These are phyloP conservation scores for Leccinum disarticulatum DNA, from an alignment of 768 basidiomycete genomes.

Conservation along the genomic window DNA sequence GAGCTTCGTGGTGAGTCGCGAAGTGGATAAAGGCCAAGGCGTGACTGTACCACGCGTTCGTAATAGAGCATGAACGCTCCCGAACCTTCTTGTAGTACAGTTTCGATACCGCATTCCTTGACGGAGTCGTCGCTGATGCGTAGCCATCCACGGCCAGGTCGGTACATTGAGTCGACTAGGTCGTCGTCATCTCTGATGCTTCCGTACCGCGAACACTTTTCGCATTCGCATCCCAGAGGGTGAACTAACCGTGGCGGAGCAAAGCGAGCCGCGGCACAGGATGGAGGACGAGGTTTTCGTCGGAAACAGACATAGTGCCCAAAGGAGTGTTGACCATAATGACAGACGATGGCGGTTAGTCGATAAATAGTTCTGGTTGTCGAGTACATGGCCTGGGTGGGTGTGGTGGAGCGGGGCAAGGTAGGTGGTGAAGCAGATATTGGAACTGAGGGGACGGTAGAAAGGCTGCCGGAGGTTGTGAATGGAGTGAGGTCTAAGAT, in stretches of 20 bases:
- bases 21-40: conserved; percentile 34
- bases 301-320: conserved; percentile 95
- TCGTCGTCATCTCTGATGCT: conserved; percentile 61
- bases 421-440: conserved; percentile 63
- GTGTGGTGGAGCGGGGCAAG: conserved; percentile 45
- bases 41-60: conserved; percentile 59
- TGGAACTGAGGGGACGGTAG: conserved; percentile 63
- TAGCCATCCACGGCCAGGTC: conserved; percentile 74
- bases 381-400: conserved; percentile 53
- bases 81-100: conserved; percentile 69
- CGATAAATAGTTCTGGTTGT: conserved; percentile 76
- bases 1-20: conserved; percentile 46
- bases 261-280: conserved; percentile 39
- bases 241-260: conserved; percentile 40
- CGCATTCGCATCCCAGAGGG: conserved; percentile 47
- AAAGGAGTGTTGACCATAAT: conserved; percentile 89
- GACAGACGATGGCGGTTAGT: conserved; percentile 83
- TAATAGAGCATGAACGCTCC: conserved; percentile 94
- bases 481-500: conserved; percentile 87
- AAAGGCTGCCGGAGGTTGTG: conserved; percentile 78
- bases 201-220: conserved; percentile 45
- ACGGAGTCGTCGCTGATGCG: conserved; percentile 86
- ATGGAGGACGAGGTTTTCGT: conserved; percentile 64
- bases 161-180: conserved; percentile 27
- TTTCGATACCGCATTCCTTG: conserved; percentile 70